Conservation (phyloP, 192 early-diverging fungal genomes). For the Funneliformis geosporum region DNA sequence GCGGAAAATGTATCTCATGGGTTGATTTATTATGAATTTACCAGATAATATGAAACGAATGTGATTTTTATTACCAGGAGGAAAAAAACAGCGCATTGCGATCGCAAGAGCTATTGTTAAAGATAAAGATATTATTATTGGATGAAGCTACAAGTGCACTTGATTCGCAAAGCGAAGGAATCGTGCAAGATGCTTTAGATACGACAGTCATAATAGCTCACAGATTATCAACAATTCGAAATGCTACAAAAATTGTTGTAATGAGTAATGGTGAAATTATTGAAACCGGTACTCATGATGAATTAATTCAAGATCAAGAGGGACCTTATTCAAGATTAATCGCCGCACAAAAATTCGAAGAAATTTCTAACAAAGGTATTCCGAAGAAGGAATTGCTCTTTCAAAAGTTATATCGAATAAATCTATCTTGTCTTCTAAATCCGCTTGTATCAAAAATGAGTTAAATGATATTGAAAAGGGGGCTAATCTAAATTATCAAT, state of each 20-base stretch:
- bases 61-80: conserved; percentile 74
- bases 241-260: conserved; percentile 80
- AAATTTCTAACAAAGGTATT: not conserved
- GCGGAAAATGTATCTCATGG: conserved; percentile 36
- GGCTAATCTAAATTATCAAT: not conserved
- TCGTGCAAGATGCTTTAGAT: conserved; percentile 81
- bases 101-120: conserved; percentile 92
- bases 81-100: conserved; percentile 57
- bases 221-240: conserved; percentile 80
- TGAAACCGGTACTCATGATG: conserved; percentile 73
- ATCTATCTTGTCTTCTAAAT: not conserved
- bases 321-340: conserved; percentile 61
- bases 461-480: not conserved
- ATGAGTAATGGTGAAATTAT: conserved; percentile 63
- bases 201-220: conserved; percentile 88
- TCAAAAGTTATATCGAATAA: not conserved
- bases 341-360: conserved; percentile 51
- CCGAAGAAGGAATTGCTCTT: not conserved
- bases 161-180: conserved; percentile 73
- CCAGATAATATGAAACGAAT: conserved; percentile 83
- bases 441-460: not conserved
- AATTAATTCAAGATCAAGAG: conserved; percentile 53
- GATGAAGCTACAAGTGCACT: conserved; percentile 92
- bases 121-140: conserved; percentile 77
- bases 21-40: conserved; percentile 60